A percentile compares a stretch with the other conserved stretches of the same genome.
These are phyloP conservation scores for Claviceps quebecensis DNA, from an alignment of 2,329 filamentous ascomycete genomes.

Conservation along the genomic window DNA sequence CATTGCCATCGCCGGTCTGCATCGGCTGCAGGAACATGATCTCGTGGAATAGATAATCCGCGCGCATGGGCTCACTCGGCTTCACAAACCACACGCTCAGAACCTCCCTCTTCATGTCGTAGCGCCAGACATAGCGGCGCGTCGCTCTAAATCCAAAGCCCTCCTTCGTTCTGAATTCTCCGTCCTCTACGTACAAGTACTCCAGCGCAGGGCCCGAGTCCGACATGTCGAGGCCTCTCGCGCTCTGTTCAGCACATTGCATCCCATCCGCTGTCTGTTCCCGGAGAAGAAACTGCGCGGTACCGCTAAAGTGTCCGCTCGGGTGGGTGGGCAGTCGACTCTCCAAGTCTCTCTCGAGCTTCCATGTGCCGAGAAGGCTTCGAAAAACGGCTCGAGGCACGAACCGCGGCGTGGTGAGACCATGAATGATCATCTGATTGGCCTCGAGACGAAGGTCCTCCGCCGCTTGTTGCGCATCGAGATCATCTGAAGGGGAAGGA, in stretches of 20 bases:
- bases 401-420: slow-evolving; percentile 33
- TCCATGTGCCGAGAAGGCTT: slow-evolving; percentile 58
- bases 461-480: slow-evolving; percentile 24
- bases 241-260: slow-evolving; percentile 14
- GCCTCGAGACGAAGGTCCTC: slow-evolving; percentile 31
- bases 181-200: slow-evolving; percentile 56
- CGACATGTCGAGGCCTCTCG: neutral
- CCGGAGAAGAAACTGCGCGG: slow-evolving; percentile 49
- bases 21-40: slow-evolving; percentile 42
- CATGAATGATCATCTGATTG: slow-evolving; percentile 25
- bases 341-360: slow-evolving; percentile 40
- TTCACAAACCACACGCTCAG: slow-evolving; percentile 64
- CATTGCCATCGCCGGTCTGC: slow-evolving; percentile 15
- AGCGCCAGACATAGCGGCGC: slow-evolving; percentile 59
- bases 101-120: slow-evolving; percentile 42
- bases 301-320: slow-evolving; percentile 50
- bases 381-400: slow-evolving; percentile 55
- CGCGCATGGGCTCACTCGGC: slow-evolving; percentile 43
- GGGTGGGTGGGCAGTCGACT: slow-evolving; percentile 44
- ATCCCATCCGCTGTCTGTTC: slow-evolving; percentile 41
- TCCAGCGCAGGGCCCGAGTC: slow-evolving; percentile 31
- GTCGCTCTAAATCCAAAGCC: slow-evolving; percentile 45
- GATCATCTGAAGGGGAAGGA: slow-evolving; percentile 23
- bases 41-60: slow-evolving; percentile 64
- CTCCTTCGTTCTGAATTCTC: slow-evolving; percentile 44